These are phyloP conservation scores for Eucalyptus marginata DNA, from an alignment of 345 rosid genomes.

Conservation along the genomic window DNA sequence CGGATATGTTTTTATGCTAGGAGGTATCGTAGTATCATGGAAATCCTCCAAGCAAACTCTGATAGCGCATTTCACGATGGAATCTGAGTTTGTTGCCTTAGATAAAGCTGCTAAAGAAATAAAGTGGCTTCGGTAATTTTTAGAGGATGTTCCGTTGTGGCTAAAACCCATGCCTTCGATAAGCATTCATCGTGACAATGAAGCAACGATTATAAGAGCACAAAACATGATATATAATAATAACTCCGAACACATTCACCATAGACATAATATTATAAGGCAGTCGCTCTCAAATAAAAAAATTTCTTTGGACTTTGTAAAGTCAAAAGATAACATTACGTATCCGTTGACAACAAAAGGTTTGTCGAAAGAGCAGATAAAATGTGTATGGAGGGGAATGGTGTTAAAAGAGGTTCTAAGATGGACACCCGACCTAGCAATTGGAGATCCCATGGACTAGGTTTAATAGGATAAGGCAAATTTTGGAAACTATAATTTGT, in stretches of 20 bases:
- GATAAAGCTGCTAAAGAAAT: rapidly evolving
- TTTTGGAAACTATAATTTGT: too few relatives aligned
- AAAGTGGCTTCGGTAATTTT: rapidly evolving
- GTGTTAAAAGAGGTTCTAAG: too few relatives aligned
- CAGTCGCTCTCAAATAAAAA: rapidly evolving
- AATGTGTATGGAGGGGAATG: rapidly evolving
- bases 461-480: rapidly evolving
- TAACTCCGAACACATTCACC: rapidly evolving
- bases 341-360: rapidly evolving
- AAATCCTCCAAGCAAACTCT: too few relatives aligned
- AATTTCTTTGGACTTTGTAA: too few relatives aligned
- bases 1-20: rapidly evolving
- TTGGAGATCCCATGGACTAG: too few relatives aligned
- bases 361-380: rapidly evolving
- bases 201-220: rapidly evolving
- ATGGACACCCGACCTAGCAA: too few relatives aligned
- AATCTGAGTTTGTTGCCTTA: too few relatives aligned
- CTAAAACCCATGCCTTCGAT: rapidly evolving
- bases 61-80: rapidly evolving
- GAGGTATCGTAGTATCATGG: rapidly evolving
- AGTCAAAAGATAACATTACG: rapidly evolving
- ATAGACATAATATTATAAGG: rapidly evolving
- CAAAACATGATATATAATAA: rapidly evolving
- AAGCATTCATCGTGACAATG: rapidly evolving
- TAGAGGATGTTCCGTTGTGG: rapidly evolving